phyloP scores from a whole-genome alignment of 495 filamentous ascomycete genomes.

The Penicillium pulvis region DNA sequence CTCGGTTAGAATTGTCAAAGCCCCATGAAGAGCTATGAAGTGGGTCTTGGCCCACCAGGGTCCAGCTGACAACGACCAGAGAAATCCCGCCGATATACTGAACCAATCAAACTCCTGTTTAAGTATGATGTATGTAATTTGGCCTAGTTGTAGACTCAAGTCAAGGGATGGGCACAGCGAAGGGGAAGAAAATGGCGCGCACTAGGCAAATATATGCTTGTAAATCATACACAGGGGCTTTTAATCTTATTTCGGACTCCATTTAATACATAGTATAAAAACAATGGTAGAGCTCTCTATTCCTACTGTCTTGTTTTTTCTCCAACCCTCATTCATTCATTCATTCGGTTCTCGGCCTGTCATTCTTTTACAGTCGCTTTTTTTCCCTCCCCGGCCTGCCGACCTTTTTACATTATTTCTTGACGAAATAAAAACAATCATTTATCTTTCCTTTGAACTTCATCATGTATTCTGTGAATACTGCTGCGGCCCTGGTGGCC shows the following conservation, averaged over 20 bases:
- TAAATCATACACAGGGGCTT: not conserved
- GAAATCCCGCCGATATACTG: too few relatives aligned
- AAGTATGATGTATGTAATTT: not conserved
- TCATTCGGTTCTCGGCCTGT: not conserved
- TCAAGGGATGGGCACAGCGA: not conserved
- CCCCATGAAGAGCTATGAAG: not conserved
- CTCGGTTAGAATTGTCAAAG: not conserved
- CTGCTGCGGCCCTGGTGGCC: not conserved
- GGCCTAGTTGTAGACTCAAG: not conserved
- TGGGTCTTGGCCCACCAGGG: not conserved
- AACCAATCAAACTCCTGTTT: not conserved
- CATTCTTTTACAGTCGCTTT: constrained; percentile 2
- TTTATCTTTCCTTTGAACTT: constrained; percentile 32
- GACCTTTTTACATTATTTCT: constrained; percentile 25
- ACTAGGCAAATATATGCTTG: not conserved
- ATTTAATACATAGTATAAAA: not conserved
- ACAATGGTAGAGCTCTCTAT: not conserved
- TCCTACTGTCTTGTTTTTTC: not conserved
- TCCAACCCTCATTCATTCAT: not conserved
- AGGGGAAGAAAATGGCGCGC: not conserved
- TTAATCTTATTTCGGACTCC: not conserved
- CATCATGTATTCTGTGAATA: constrained; percentile 1
- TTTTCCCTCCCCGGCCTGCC: not conserved
- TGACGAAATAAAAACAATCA: constrained; percentile 14
- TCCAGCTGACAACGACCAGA: not conserved